These are phyloP conservation scores for Discostella pseudostelligera DNA, from an alignment of 108 stramenopile species.

Conservation along the genomic window DNA sequence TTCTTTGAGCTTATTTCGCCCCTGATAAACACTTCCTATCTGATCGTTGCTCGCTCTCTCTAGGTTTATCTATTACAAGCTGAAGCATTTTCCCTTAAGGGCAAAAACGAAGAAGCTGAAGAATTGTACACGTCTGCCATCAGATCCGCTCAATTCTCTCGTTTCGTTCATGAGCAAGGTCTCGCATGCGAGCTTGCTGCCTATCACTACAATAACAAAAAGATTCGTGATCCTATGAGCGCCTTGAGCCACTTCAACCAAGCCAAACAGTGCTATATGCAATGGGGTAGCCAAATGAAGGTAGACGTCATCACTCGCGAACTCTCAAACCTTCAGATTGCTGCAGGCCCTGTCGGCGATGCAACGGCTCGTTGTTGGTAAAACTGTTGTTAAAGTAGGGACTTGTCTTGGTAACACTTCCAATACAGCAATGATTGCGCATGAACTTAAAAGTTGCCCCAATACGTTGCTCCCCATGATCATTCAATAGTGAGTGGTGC, in stretches of 20 bases:
- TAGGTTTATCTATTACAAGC: slow-evolving; percentile 21
- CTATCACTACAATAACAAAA: slow-evolving; percentile 22
- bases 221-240: slow-evolving; percentile 4
- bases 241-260: slow-evolving; percentile 8
- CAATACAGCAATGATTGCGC: too few species aligned
- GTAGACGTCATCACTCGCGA: neutral
- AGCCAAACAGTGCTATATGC: slow-evolving; percentile 23
- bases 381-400: too few species aligned
- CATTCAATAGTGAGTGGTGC: too few species aligned
- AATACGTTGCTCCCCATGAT: too few species aligned
- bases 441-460: too few species aligned
- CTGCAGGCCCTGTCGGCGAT: too few species aligned
- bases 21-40: neutral
- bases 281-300: slow-evolving; percentile 28
- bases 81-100: slow-evolving; percentile 7
- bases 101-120: slow-evolving; percentile 15
- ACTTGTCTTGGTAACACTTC: too few species aligned
- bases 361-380: too few species aligned
- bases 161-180: slow-evolving; percentile 32
- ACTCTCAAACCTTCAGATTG: neutral
- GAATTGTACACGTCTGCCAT: slow-evolving; percentile 10
- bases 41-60: neutral
- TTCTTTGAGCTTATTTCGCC: neutral
- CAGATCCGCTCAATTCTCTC: slow-evolving; percentile 8
- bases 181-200: slow-evolving; percentile 36